Conservation (phyloP, 2,329 filamentous ascomycete genomes). For the Calonectria pteridis region DNA sequence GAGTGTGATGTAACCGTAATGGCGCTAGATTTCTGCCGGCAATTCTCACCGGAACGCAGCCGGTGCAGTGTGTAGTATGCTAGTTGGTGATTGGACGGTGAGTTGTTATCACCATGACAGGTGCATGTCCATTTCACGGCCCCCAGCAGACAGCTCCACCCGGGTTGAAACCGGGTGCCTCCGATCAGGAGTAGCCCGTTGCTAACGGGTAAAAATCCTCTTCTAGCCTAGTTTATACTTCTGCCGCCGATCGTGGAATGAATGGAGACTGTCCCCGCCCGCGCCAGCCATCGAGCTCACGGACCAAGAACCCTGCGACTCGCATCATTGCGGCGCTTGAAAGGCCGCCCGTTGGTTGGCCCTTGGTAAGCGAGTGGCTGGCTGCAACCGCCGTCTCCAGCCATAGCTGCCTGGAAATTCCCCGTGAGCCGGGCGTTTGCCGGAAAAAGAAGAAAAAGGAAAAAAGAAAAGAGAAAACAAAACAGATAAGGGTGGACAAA, state of each 20-base stretch:
- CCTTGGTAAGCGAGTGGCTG: slow-evolving; percentile 1
- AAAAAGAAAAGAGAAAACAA: background rate
- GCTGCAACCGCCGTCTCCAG: background rate
- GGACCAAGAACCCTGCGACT: background rate
- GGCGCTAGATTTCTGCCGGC: background rate
- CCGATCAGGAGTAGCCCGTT: background rate
- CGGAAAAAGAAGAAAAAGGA: background rate
- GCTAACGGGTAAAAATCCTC: background rate
- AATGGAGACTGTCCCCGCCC: background rate
- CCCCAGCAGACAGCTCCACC: background rate
- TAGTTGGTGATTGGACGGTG: background rate
- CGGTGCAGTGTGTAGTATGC: background rate
- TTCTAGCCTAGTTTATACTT: background rate
- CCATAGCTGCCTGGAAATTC: background rate
- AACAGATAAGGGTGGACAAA: background rate
- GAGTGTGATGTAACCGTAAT: background rate
- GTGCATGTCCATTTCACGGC: background rate
- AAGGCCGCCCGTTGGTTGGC: background rate
- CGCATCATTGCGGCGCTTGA: background rate
- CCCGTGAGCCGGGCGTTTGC: background rate
- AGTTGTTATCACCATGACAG: background rate
- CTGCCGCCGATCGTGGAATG: background rate
- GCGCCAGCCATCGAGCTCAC: background rate
- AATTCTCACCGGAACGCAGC: background rate
- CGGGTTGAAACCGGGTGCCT: background rate